phyloP scores from a whole-genome alignment of 176 grass and related monocot genomes.

The Ensete glaucum region DNA sequence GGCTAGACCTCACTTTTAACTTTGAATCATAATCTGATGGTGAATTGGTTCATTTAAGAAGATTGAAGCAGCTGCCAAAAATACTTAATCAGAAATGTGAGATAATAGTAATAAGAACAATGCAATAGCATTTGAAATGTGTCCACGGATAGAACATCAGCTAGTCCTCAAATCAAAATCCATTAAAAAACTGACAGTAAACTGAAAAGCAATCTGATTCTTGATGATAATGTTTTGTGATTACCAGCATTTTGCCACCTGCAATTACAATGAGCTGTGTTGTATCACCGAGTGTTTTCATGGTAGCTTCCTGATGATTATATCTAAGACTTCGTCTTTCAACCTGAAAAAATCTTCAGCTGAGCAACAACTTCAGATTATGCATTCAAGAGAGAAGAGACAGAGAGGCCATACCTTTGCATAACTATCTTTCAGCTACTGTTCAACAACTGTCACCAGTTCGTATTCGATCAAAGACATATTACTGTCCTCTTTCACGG shows the following conservation, averaged over 20 bases:
- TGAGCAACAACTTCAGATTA: not conserved
- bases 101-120: no score
- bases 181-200: not conserved
- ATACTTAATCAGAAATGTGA: no score
- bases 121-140: no score
- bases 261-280: not conserved
- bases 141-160: no score
- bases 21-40: no score
- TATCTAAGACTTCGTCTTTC: not conserved
- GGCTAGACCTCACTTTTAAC: no score
- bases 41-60: no score
- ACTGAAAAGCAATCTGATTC: not conserved
- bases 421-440: not conserved
- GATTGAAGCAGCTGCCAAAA: no score
- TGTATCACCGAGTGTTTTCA: not conserved
- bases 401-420: not conserved
- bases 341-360: not conserved
- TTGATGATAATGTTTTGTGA: not conserved
- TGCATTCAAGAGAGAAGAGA: not conserved
- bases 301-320: not conserved
- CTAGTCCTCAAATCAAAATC: not conserved
- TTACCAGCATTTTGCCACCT: not conserved
- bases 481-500: conserved; percentile 2
- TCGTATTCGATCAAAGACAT: not conserved
- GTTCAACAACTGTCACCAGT: not conserved